phyloP scores from a whole-genome alignment of 2,329 filamentous ascomycete species.

The Stagonosporopsis chrysanthemi region DNA sequence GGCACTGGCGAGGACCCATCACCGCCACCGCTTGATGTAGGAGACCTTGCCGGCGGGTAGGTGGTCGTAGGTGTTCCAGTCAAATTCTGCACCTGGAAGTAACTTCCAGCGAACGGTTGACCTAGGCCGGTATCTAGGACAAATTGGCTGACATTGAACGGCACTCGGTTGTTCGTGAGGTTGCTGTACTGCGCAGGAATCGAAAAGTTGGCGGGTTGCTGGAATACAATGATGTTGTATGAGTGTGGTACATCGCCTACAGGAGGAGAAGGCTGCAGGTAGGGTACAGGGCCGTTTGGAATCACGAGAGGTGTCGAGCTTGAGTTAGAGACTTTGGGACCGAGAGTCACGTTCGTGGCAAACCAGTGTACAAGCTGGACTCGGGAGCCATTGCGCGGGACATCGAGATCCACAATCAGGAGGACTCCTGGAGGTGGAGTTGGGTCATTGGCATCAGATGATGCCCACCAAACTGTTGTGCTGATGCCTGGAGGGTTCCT shows the following conservation, averaged over 20 bases:
- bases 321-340: constrained; percentile 14
- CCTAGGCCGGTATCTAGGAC: constrained; percentile 40
- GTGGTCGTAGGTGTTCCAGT: constrained; percentile 30
- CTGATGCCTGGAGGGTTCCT: constrained; percentile 35
- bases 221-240: constrained; percentile 40
- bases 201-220: constrained; percentile 34
- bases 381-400: constrained; percentile 39
- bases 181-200: constrained; percentile 38
- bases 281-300: constrained; percentile 23
- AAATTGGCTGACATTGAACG: constrained; percentile 50
- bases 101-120: constrained; percentile 47
- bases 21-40: constrained; percentile 11
- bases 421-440: constrained; percentile 26
- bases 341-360: constrained; percentile 34
- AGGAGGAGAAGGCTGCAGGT: constrained; percentile 36
- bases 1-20: constrained; percentile 7
- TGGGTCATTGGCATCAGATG: constrained; percentile 2
- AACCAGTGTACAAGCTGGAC: constrained; percentile 44
- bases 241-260: constrained; percentile 39
- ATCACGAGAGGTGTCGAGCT: constrained; percentile 14
- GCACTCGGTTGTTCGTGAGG: constrained; percentile 30
- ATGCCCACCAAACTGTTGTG: constrained; percentile 24
- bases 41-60: constrained; percentile 27
- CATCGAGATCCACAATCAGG: constrained; percentile 43
- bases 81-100: constrained; percentile 48